phyloP scores from a whole-genome alignment of 2,329 filamentous ascomycete species.

The Beauveria caledonica region DNA sequence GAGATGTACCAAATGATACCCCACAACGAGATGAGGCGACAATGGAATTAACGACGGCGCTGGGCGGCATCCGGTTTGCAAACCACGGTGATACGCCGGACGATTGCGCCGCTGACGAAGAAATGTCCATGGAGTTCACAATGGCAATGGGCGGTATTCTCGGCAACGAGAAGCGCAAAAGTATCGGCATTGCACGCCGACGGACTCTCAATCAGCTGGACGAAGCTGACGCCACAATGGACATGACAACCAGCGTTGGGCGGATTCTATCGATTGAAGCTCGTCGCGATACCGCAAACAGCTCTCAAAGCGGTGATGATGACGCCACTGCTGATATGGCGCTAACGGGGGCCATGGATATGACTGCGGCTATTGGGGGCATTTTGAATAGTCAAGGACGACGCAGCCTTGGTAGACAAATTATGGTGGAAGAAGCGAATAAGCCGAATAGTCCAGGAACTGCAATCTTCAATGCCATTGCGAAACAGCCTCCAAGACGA shows the following conservation, averaged over 20 bases:
- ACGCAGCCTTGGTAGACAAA: constrained; percentile 38
- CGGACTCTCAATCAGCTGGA: not conserved
- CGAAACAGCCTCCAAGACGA: constrained; percentile 22
- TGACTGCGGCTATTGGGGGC: constrained; percentile 53
- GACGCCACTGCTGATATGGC: constrained; percentile 45
- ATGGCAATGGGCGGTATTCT: constrained; percentile 12
- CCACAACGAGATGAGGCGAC: constrained; percentile 4
- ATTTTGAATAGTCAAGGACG: constrained; percentile 41
- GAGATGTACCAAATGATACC: constrained; percentile 1
- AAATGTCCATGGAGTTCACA: constrained; percentile 27
- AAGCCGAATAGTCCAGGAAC: constrained; percentile 37
- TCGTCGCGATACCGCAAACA: constrained; percentile 28
- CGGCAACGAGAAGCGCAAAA: constrained; percentile 5
- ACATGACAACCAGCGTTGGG: constrained; percentile 72
- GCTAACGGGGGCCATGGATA: constrained; percentile 56
- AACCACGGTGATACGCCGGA: not conserved
- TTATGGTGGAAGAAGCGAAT: constrained; percentile 52
- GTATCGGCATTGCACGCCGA: constrained; percentile 1
- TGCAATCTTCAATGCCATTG: constrained; percentile 22
- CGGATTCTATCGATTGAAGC: constrained; percentile 44
- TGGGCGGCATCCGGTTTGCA: constrained; percentile 7
- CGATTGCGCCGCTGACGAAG: constrained; percentile 20
- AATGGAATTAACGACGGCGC: constrained; percentile 10
- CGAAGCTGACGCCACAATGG: constrained; percentile 53
- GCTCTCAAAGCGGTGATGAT: constrained; percentile 49